Base-by-base conservation (phyloP, 2,329 filamentous ascomycete genomes). In the Aquanectria penicillioides region DNA sequence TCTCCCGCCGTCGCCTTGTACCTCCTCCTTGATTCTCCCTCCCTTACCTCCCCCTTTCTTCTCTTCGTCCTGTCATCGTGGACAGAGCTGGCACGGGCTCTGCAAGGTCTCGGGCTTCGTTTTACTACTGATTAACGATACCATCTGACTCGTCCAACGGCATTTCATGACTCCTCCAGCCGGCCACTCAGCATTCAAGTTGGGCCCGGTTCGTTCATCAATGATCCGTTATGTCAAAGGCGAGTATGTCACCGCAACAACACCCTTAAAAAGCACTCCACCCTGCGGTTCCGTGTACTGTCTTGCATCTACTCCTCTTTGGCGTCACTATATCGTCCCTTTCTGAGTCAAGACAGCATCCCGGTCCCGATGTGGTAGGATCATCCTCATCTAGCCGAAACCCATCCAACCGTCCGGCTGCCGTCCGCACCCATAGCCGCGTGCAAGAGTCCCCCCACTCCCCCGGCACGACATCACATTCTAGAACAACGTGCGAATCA, bases 231-330 rank as follows among this genome's bases (percentile, higher is more conserved):
- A 22, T 9, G 20, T 15, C 36, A 25, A 25, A n/a, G n/a, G n/a
- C n/a, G n/a, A n/a, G n/a, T n/a, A n/a, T n/a, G n/a, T n/a, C n/a
- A n/a, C n/a, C n/a, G n/a, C n/a, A n/a, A n/a, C n/a, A 23, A 26
- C 6, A 41, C 48, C 6, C 26, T 43, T 33, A 25, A 23, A 33
- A 23, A 37, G 23, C 33, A 25, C 26, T 25, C 22, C 46, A 28
- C 57, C 28, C 47, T 66, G 61, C 51, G 63, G 59, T 51, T 65
- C 66, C 63, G 52, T 34, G 40, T 34, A 48, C 47, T 59, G 29
- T 37, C 50, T 41, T 18, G 38, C 41, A 28, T 40, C 54, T 50
- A 34, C 50, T 55, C 41, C 18, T 12, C 25, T 37, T 34, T 46
- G 37, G 44, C 43, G 49, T 43, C 37, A 28, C 28, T 22, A 33